Base-by-base conservation (phyloP, 192 early-diverging fungal genomes). In the Phlyctochytrium planicorne region DNA sequence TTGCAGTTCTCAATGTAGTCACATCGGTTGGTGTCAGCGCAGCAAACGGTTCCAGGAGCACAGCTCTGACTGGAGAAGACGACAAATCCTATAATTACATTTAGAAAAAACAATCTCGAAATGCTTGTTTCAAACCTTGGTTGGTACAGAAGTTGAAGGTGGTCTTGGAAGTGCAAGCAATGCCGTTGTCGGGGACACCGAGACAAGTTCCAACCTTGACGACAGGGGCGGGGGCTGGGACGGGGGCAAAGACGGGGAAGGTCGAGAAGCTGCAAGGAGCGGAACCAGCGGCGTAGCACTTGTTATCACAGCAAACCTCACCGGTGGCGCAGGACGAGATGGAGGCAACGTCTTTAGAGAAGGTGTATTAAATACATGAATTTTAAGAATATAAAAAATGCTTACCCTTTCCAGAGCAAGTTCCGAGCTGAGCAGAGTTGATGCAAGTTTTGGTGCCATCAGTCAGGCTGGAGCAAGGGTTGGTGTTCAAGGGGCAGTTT, bases 271-370 rank as follows among this genome's bases (percentile, higher is more conserved):
- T 59, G 24, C 56, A 60, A 30, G 56, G 6, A 6, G 27, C 55
- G 25, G 12, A 4, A 24, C 16, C 25, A 29, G 55, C 27, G 55
- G 27, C 55, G 4, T 53, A 32, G 34, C 59, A 34, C 2, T n/a
- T 65, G 52, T 71, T 56, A 3, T 61, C 69, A 64, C 69, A 71
- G 53, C 69, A 71, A 32, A 71, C 62, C 23, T 61, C 65, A 25
- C 69, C 69, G 27, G 47, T 23, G 16, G 69, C 52, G 3, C 69
- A 71, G 40, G 4, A 23, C 6, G 55, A 24, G 25, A 6, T 27
- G 27, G 55, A 24, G 6, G 55, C 27, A 6, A 57, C 10, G 27
- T 10, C 20, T 57, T 12, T 24, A 29, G 25, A 57, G 25, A 29
- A 57, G 20, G 10, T 57, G 25, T 6, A 57, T 6, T 12, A 12